Evolutionary conservation across 805 yeast species (phyloP).

Genomic region (Hanseniaspora occidentalis): DNA sequence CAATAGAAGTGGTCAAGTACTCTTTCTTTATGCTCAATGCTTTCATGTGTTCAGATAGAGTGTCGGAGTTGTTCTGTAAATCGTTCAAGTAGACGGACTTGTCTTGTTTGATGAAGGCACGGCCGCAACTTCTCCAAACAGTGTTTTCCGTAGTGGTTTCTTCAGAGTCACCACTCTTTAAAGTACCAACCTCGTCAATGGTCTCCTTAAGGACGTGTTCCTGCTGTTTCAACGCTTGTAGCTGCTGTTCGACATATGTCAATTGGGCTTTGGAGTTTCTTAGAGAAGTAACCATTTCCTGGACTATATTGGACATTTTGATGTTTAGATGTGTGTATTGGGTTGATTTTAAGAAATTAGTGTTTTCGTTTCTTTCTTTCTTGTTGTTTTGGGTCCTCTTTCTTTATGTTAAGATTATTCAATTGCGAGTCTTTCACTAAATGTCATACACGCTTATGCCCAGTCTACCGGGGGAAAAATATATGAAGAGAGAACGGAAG

Average conservation of each 20-base stretch:
- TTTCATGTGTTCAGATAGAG: slow-evolving; percentile 43
- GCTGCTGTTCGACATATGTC: slow-evolving; percentile 19
- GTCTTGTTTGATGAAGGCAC: slow-evolving; percentile 41
- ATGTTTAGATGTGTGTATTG: too few relatives aligned
- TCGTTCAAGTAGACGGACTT: slow-evolving; percentile 34
- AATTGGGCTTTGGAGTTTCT: slow-evolving; percentile 20
- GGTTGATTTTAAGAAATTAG: too few relatives aligned
- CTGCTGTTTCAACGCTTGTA: slow-evolving; percentile 20
- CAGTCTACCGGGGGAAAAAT: too few relatives aligned
- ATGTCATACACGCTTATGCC: too few relatives aligned
- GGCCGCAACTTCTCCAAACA: slow-evolving; percentile 84
- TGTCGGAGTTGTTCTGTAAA: slow-evolving; percentile 39
- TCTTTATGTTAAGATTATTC: too few relatives aligned
- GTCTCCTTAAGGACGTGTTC: slow-evolving; percentile 43
- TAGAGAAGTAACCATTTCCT: slow-evolving; percentile 16
- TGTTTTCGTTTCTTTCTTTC: too few relatives aligned
- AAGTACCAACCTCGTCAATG: slow-evolving; percentile 37
- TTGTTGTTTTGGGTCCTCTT: too few relatives aligned
- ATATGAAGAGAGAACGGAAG: too few relatives aligned
- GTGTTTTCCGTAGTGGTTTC: slow-evolving; percentile 27
- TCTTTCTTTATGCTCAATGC: slow-evolving; percentile 55
- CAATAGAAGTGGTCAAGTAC: slow-evolving; percentile 65
- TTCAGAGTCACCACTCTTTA: slow-evolving; percentile 9
- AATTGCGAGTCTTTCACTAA: not conserved
- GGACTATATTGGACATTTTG: not conserved